Conservation (phyloP, 257 asterid species). For the Forsythia suspensa region DNA sequence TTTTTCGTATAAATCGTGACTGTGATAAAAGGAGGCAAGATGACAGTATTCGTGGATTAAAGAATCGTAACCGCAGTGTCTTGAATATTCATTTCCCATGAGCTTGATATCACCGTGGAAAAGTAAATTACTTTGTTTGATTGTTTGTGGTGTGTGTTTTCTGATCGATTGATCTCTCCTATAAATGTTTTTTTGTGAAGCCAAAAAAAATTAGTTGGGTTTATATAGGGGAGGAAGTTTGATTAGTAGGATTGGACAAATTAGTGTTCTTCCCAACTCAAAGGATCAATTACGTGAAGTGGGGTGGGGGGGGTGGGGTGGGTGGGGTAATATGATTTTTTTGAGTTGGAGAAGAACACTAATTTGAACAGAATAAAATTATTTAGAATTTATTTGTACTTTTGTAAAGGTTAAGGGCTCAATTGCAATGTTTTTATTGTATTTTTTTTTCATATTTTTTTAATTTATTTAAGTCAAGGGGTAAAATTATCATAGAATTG, state of each 20-base stretch:
- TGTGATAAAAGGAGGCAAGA: constrained; percentile 50
- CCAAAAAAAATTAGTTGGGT: constrained; percentile 12
- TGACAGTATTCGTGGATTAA: constrained; percentile 29
- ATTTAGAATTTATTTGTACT: too few species aligned
- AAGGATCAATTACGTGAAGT: too few species aligned
- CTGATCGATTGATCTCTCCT: neutral
- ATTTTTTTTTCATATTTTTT: too few species aligned
- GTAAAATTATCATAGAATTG: too few species aligned
- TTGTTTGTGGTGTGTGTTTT: constrained; percentile 7
- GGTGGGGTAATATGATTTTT: too few species aligned
- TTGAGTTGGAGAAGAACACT: too few species aligned
- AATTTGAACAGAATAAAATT: too few species aligned
- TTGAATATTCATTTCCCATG: constrained; percentile 65
- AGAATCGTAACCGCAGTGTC: constrained; percentile 24
- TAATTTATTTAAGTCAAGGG: too few species aligned
- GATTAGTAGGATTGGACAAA: constrained; percentile 35
- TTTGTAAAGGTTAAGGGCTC: too few species aligned
- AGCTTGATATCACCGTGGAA: constrained; percentile 23
- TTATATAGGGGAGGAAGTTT: constrained; percentile 34
- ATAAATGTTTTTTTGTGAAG: neutral
- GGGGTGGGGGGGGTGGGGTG: too few species aligned
- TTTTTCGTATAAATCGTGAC: constrained; percentile 72
- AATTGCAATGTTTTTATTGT: too few species aligned
- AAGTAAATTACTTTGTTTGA: neutral
- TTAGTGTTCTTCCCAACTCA: too few species aligned